Conservation (phyloP, 1,284 basidiomycete species). For the Cryptococcus amylolentus region DNA sequence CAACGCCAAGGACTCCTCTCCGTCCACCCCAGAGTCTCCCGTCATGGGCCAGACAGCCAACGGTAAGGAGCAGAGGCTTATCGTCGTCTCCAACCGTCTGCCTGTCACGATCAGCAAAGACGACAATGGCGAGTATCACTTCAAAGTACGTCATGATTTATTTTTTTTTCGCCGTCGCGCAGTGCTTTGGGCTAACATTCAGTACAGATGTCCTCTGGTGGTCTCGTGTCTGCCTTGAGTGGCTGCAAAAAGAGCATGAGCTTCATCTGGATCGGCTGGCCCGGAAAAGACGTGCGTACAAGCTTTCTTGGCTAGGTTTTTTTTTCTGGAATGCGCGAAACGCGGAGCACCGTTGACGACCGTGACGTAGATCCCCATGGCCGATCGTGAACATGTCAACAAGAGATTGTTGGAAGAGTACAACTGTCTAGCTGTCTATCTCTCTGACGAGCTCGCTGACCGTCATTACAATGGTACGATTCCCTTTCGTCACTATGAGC, state of each 20-base stretch:
- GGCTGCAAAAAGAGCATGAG: slow-evolving; percentile 95
- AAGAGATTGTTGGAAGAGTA: slow-evolving; percentile 87
- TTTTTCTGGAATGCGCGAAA: not conserved
- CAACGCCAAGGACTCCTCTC: not conserved
- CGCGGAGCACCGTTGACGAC: too few relatives aligned
- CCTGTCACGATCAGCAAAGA: slow-evolving; percentile 90
- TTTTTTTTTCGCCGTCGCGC: not conserved
- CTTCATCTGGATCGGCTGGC: slow-evolving; percentile 95
- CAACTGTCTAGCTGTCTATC: slow-evolving; percentile 94
- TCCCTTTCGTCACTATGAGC: not conserved
- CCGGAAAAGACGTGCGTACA: slow-evolving; percentile 48
- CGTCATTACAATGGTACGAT: slow-evolving; percentile 83
- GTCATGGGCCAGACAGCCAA: not conserved
- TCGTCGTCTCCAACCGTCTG: slow-evolving; percentile 93
- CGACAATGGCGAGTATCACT: slow-evolving; percentile 81
- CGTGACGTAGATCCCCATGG: slow-evolving; percentile 70
- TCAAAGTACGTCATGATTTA: slow-evolving; percentile 57
- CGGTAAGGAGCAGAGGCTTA: slow-evolving; percentile 62
- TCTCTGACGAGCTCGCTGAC: slow-evolving; percentile 95
- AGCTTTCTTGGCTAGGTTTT: not conserved
- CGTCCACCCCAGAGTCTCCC: not conserved
- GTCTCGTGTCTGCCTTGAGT: slow-evolving; percentile 87
- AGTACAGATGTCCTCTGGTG: slow-evolving; percentile 78
- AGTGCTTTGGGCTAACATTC: not conserved
- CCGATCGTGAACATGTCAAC: slow-evolving; percentile 81